Evolutionary conservation across 1,139 yeast genomes (phyloP).

Genomic region (Scheffersomyces cryptocercus): DNA sequence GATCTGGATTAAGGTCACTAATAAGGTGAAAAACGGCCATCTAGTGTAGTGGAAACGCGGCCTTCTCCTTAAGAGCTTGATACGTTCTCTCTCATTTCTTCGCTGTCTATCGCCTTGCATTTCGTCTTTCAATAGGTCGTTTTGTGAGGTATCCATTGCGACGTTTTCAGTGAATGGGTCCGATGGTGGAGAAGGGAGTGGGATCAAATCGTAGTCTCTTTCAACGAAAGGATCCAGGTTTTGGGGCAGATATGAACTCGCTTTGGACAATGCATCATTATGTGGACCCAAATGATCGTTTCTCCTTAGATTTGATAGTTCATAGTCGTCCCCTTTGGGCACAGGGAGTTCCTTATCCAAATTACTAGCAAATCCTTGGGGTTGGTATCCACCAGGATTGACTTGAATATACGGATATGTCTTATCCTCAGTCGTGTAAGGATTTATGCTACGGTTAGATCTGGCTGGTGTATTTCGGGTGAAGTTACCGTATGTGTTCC

Average conservation of each 20-base stretch:
- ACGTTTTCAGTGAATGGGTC: background rate
- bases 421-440: no score
- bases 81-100: slow-evolving; percentile 27
- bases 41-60: slow-evolving; percentile 48
- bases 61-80: slow-evolving; percentile 26
- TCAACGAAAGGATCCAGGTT: slow-evolving; percentile 2
- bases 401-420: no score
- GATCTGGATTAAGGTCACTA: slow-evolving; percentile 53
- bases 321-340: background rate
- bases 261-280: background rate
- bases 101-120: background rate
- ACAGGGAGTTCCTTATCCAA: background rate
- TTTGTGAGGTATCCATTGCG: background rate
- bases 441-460: no score
- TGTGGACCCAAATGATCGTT: background rate
- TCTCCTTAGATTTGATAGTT: background rate
- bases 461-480: no score
- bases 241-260: background rate
- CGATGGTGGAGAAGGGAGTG: slow-evolving; percentile 1
- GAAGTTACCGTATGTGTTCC: background rate
- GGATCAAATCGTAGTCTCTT: background rate
- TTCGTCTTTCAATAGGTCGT: background rate
- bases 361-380: background rate
- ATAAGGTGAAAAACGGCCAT: slow-evolving; percentile 48
- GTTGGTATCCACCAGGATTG: no score